Evolutionary conservation across 2,329 filamentous ascomycete genomes (phyloP).

Genomic region (Exophiala phaeomuriformis): DNA sequence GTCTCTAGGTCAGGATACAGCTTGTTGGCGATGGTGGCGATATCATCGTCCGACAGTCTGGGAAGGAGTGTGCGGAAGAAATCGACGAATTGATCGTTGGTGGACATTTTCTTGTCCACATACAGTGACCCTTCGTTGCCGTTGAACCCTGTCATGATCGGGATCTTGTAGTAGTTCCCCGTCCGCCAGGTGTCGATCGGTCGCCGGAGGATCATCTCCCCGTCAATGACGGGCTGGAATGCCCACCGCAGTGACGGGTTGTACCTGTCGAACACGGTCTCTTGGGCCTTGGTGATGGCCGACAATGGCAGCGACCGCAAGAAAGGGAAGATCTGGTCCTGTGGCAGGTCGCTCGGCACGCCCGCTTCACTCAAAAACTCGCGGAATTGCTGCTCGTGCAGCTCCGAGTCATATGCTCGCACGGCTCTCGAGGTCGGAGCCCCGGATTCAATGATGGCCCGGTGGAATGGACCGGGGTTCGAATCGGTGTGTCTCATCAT

Average conservation of each 20-base stretch:
- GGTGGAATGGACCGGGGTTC: conserved; percentile 36
- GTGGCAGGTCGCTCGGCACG: conserved; percentile 30
- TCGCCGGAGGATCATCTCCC: conserved; percentile 49
- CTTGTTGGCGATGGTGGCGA: conserved; percentile 46
- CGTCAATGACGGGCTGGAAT: conserved; percentile 51
- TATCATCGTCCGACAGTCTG: conserved; percentile 43
- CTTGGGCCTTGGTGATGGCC: conserved; percentile 38
- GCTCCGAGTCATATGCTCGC: conserved; percentile 35
- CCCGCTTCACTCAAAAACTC: conserved; percentile 42
- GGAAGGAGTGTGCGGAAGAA: conserved; percentile 61
- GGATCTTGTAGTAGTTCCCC: conserved; percentile 48
- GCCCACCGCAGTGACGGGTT: conserved; percentile 47
- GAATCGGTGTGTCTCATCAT: conserved; percentile 33
- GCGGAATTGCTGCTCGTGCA: conserved; percentile 42
- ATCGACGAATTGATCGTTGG: conserved; percentile 50
- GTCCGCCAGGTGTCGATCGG: conserved; percentile 55
- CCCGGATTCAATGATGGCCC: conserved; percentile 44
- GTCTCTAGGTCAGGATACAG: conserved; percentile 56
- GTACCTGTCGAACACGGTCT: conserved; percentile 41
- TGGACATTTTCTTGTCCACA: conserved; percentile 54
- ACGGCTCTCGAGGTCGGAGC: conserved; percentile 41
- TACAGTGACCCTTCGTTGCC: conserved; percentile 63
- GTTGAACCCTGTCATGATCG: conserved; percentile 63
- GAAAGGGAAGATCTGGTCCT: conserved; percentile 30
- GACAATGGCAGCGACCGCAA: conserved; percentile 37